Evolutionary conservation across 768 basidiomycete genomes (phyloP), one percentile per base, ranked within the genome.

Genomic region (Leccinum arenicola): DNA sequence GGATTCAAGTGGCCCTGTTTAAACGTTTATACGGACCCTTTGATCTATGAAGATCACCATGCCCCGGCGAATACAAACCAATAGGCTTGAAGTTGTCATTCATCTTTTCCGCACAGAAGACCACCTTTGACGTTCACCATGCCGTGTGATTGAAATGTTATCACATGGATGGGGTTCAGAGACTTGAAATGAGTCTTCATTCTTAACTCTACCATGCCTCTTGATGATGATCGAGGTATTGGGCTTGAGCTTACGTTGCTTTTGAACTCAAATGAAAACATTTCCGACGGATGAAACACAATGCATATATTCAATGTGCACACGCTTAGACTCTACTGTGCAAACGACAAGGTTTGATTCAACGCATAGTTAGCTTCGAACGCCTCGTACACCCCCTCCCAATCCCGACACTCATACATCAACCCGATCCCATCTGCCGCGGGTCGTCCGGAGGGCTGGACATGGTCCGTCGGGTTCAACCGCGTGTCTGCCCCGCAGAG

Each of bases 401-500:
- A 70, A 33, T 70, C 67, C 6, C 61, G 56, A 47, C 69, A 71
- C 31, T 58, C 11, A 29, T 68, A 69, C 47, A 25, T 27, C 52
- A 70, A 29, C 19, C 62, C 66, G 3, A 70, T 68, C 2, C 68
- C 69, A 35, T 71, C 64, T 3, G 31, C 60, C 25, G 64, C 67
- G 1, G 12, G 43, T 27, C 23, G 8, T 8, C 69, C 69, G 3
- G 58, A 58, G 3, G 53, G 35, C 14, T 49, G 35, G 1, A 66
- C 54, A 3, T 64, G 60, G 23, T 68, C 62, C 9, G 52, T 60
- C 2, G 68, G 69, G 51, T 71, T 70, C 60, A 78, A 35, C 27
- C 70, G 66, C 25, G 70, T 68, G 55, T 77, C 71, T 4, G 69
- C 70, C 1, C 70, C 70, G 45, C 77, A 79, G 29, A 75, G 61